phyloP scores from a whole-genome alignment of 192 early-diverging fungal species.

The Umbelopsis sp. region DNA sequence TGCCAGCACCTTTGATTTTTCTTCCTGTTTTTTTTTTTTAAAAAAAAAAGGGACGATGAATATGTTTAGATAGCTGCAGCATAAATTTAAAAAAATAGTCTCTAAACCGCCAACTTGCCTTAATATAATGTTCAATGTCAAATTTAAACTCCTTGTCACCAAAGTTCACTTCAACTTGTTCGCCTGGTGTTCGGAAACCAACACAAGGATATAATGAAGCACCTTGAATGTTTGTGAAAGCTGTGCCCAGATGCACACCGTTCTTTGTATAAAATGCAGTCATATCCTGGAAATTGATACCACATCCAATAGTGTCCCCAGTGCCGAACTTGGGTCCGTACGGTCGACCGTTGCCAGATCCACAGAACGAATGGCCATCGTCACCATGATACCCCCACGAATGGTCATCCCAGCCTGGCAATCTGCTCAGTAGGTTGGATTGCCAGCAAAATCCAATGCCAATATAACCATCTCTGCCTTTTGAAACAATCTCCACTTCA shows the following conservation, averaged over 20 bases:
- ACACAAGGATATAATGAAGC: constrained; percentile 55
- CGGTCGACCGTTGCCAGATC: constrained; percentile 70
- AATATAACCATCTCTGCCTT: constrained; percentile 91
- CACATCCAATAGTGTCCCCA: constrained; percentile 91
- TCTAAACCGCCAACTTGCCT: constrained; percentile 13
- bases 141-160: constrained; percentile 60
- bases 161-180: constrained; percentile 63
- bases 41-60: no score
- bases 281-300: constrained; percentile 81
- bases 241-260: constrained; percentile 58
- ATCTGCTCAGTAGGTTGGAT: constrained; percentile 56
- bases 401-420: constrained; percentile 90
- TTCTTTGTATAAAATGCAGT: constrained; percentile 93
- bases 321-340: constrained; percentile 92
- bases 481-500: constrained; percentile 82
- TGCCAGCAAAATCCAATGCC: constrained; percentile 84
- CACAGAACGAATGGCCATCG: constrained; percentile 85
- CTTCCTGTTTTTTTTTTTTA: no score
- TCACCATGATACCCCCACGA: constrained; percentile 99
- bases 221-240: constrained; percentile 30
- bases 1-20: constrained; percentile 2
- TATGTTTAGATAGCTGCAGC: background rate
- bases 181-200: constrained; percentile 62
- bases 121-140: constrained; percentile 54
- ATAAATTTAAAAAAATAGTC: background rate